Base-by-base conservation (phyloP, 495 filamentous ascomycete genomes). In the Immersiella caudata region DNA sequence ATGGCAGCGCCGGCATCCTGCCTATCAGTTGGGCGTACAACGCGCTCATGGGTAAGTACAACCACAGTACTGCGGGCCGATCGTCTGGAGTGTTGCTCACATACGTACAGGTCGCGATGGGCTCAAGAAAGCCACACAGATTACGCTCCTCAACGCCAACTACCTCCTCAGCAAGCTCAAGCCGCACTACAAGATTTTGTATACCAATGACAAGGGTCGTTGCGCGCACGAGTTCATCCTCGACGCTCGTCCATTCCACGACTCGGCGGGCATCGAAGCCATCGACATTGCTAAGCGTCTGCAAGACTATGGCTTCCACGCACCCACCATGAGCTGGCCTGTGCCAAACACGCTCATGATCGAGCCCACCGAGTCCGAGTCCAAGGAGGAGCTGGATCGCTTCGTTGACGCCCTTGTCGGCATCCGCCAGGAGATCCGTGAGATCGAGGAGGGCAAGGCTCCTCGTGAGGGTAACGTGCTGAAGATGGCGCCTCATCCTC, bases 201-300 rank as follows among this genome's bases (percentile, higher is more conserved):
- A 98, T 82, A 96, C 93, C 65, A 98, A 98, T 78, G 83, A 84
- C 40, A 85, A 91, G 62, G 90, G 89, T 29, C 91, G 94, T 60
- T 99, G 95, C 71, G 95, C 95, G 0, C 95, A 99, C 83, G 95
- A 99, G 82, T 99, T 99, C 82, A 99, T 99, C 77, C 89, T 99
- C 56, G 95, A 99, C 70, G 87, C 90, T 25, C 91, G 95, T 7
- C 79, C 84, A 26, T 97, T 98, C 84, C 92, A 93, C 75, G 92
- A 96, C 22, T 88, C 87, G 29, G 86, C 90, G 60, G 92, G 92
- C 14, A 83, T 99, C 74, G 94, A 98, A 81, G 95, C 93, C 51
- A 96, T 97, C 74, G 95, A 99, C 72, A 90, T 99, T 65, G 95
- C 95, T 71, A 99, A 99, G 84, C 93, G 95, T 66, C 88, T 99